Conservation (phyloP, 495 filamentous ascomycete genomes). For the Penicillium simplicissimum region DNA sequence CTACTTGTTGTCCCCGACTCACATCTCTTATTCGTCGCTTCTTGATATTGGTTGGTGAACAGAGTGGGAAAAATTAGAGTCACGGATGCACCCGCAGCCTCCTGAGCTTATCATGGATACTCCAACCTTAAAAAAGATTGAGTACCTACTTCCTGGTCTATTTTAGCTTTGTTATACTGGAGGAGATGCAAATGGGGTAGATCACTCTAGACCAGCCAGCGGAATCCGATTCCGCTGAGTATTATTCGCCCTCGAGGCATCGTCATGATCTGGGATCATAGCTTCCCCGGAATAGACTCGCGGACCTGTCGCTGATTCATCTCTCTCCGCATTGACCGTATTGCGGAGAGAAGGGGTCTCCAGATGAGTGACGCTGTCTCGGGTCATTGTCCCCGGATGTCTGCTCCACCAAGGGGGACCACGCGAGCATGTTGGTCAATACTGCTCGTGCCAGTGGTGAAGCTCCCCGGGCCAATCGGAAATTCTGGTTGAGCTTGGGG, state of each 20-base stretch:
- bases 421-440: constrained; percentile 17
- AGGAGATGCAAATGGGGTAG: not conserved
- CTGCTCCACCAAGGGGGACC: constrained; percentile 24
- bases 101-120: not conserved
- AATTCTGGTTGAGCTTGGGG: not conserved
- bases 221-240: constrained; percentile 8
- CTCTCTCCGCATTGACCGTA: constrained; percentile 4
- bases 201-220: constrained; percentile 1
- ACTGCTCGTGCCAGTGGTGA: constrained; percentile 8
- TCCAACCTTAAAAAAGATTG: too few species aligned
- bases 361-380: constrained; percentile 17
- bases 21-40: not conserved
- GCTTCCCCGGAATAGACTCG: constrained; percentile 18
- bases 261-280: not conserved
- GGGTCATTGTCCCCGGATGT: constrained; percentile 32
- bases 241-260: too few species aligned
- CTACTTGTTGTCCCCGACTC: not conserved
- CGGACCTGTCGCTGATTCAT: constrained; percentile 17
- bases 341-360: constrained; percentile 14
- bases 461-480: constrained; percentile 24
- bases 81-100: not conserved
- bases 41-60: not conserved
- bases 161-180: not conserved
- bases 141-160: not conserved
- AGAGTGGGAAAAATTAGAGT: not conserved